phyloP scores from a whole-genome alignment of 2,329 filamentous ascomycete genomes.

The Phoma sp. region DNA sequence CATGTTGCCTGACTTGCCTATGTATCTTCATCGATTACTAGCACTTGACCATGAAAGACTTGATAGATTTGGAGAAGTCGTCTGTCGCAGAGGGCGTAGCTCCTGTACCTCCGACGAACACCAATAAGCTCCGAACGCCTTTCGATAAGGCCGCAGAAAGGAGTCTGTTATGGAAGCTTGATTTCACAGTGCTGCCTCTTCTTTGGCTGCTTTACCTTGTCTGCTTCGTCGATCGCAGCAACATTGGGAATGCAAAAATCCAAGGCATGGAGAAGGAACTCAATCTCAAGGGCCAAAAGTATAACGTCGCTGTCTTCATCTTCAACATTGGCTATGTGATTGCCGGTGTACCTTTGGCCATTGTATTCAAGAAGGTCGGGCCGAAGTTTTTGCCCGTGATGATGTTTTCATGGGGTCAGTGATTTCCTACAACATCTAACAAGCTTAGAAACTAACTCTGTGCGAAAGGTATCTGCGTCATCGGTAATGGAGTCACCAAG shows the following conservation, averaged over 20 bases:
- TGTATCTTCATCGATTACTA: too few species aligned
- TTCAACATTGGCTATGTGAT: slow-evolving; percentile 75
- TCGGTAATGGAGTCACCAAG: too few species aligned
- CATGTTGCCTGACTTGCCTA: too few species aligned
- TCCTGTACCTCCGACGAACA: too few species aligned
- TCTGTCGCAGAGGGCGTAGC: too few species aligned
- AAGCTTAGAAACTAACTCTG: too few species aligned
- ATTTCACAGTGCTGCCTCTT: slow-evolving; percentile 66
- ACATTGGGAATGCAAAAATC: slow-evolving; percentile 73
- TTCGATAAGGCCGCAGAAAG: slow-evolving; percentile 47
- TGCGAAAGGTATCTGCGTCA: too few species aligned
- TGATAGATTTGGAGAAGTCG: too few species aligned
- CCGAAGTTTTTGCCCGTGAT: slow-evolving; percentile 44
- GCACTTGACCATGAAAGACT: too few species aligned
- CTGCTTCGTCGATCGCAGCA: slow-evolving; percentile 73
- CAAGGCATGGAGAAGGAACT: slow-evolving; percentile 68
- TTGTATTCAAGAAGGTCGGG: slow-evolving; percentile 68
- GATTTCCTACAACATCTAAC: too few species aligned
- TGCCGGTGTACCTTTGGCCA: slow-evolving; percentile 71
- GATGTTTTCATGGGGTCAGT: too few species aligned
- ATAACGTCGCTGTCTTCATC: slow-evolving; percentile 69
- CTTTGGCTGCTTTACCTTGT: slow-evolving; percentile 70
- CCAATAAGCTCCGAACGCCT: too few species aligned
- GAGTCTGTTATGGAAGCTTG: slow-evolving; percentile 65
- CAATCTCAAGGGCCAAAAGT: slow-evolving; percentile 64